These are phyloP conservation scores for Thermothelomyces thermophilus DNA, from an alignment of 2,329 filamentous ascomycete genomes.

Conservation along the genomic window DNA sequence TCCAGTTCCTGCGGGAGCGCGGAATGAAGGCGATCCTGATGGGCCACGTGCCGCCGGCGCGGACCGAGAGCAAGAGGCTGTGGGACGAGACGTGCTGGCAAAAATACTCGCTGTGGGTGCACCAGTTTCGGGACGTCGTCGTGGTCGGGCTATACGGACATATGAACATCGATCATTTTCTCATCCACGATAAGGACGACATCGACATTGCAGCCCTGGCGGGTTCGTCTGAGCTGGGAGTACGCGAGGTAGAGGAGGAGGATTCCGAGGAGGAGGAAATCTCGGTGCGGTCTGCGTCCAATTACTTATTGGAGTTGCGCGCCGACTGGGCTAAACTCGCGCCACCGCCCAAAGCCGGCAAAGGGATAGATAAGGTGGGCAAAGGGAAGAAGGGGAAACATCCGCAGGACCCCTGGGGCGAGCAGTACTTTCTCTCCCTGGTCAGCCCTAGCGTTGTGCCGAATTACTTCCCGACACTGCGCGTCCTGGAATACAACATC, in stretches of 20 bases:
- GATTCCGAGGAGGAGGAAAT: slow-evolving; percentile 48
- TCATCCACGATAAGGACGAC: slow-evolving; percentile 78
- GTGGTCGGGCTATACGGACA: slow-evolving; percentile 77
- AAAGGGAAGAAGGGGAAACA: slow-evolving; percentile 34
- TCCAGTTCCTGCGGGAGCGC: slow-evolving; percentile 72
- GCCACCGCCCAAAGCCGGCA: slow-evolving; percentile 33
- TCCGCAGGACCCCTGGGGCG: slow-evolving; percentile 70
- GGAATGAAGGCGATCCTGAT: slow-evolving; percentile 93
- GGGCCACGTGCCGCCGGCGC: slow-evolving; percentile 87
- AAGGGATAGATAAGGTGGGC: slow-evolving; percentile 29
- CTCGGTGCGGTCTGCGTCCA: slow-evolving; percentile 57
- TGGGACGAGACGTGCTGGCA: slow-evolving; percentile 99
- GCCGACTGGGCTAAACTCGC: slow-evolving; percentile 73
- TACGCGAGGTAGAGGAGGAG: slow-evolving; percentile 26
- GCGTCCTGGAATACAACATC: slow-evolving; percentile 94
- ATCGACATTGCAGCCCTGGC: slow-evolving; percentile 52
- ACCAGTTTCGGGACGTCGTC: slow-evolving; percentile 86
- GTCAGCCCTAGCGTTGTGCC: slow-evolving; percentile 85
- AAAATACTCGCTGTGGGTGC: slow-evolving; percentile 87
- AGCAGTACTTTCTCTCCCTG: slow-evolving; percentile 75
- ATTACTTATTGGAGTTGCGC: slow-evolving; percentile 75
- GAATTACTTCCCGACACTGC: slow-evolving; percentile 82
- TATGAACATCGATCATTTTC: slow-evolving; percentile 98
- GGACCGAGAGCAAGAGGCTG: slow-evolving; percentile 73
- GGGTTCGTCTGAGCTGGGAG: slow-evolving; percentile 22